Conservation (phyloP, 129 eudicot species). For the Apium graveolens region DNA sequence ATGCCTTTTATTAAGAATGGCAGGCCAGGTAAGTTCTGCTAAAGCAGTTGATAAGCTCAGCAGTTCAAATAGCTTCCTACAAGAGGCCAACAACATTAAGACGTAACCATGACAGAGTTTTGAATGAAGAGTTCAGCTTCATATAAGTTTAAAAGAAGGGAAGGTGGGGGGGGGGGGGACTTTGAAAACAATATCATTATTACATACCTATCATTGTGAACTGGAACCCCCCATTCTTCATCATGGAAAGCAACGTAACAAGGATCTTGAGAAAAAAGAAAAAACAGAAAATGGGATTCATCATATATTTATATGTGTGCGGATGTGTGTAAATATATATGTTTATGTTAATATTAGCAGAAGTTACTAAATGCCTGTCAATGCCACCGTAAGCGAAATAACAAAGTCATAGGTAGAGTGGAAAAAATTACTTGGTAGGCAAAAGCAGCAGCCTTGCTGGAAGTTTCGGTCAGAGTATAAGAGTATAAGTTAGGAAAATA, state of each 20-base stretch:
- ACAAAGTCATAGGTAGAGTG: not conserved
- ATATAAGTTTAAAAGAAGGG: not conserved
- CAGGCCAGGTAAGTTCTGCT: slow-evolving; percentile 89
- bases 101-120: not conserved
- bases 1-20: slow-evolving; percentile 64
- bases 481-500: not conserved
- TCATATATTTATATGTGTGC: not conserved
- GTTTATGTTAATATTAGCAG: not conserved
- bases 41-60: slow-evolving; percentile 77
- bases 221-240: slow-evolving; percentile 80
- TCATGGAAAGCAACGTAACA: slow-evolving; percentile 58
- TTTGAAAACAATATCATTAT: not conserved
- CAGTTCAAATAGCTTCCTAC: slow-evolving; percentile 86
- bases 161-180: not conserved
- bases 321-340: not conserved
- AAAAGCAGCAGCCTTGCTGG: not conserved
- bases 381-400: not conserved
- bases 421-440: not conserved
- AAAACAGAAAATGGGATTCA: slow-evolving; percentile 1
- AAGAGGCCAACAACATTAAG: slow-evolving; percentile 13
- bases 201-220: slow-evolving; percentile 65
- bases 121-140: slow-evolving; percentile 6
- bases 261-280: slow-evolving; percentile 32
- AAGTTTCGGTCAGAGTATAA: not conserved
- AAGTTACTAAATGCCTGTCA: not conserved